Conservation (phyloP, 441 rosid genomes). For the Macaranga tanarius region DNA sequence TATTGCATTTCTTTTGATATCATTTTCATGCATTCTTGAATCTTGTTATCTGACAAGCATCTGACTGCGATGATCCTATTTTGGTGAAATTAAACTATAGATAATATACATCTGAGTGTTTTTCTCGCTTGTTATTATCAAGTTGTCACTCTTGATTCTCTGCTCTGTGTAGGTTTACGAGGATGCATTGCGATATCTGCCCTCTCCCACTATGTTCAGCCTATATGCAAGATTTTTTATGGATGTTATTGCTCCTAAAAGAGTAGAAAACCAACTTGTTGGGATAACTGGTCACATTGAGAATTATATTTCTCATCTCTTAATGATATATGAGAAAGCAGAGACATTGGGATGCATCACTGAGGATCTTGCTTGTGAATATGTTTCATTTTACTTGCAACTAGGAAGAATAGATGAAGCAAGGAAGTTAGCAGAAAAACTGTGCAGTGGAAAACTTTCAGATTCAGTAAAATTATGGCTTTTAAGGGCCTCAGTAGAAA, state of each 20-base stretch:
- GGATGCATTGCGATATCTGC: slow-evolving; percentile 55
- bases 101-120: neutral
- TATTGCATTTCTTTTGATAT: neutral
- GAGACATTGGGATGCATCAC: slow-evolving; percentile 54
- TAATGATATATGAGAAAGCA: slow-evolving; percentile 61
- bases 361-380: slow-evolving; percentile 67
- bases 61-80: neutral
- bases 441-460: slow-evolving; percentile 53
- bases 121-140: slow-evolving; percentile 7
- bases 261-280: slow-evolving; percentile 30
- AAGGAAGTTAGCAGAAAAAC: slow-evolving; percentile 52
- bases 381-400: slow-evolving; percentile 59
- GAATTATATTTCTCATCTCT: slow-evolving; percentile 41
- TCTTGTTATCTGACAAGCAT: neutral
- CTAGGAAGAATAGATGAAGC: slow-evolving; percentile 63
- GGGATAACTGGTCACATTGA: slow-evolving; percentile 25
- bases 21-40: neutral
- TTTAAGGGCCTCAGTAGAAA: slow-evolving; percentile 60
- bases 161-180: slow-evolving; percentile 62
- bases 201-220: slow-evolving; percentile 56
- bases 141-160: slow-evolving; percentile 9
- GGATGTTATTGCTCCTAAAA: slow-evolving; percentile 39
- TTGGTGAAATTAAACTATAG: neutral
- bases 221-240: slow-evolving; percentile 55
- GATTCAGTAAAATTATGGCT: slow-evolving; percentile 58